Base-by-base conservation (phyloP, 768 basidiomycete genomes). In the Tylopilus balloui region DNA sequence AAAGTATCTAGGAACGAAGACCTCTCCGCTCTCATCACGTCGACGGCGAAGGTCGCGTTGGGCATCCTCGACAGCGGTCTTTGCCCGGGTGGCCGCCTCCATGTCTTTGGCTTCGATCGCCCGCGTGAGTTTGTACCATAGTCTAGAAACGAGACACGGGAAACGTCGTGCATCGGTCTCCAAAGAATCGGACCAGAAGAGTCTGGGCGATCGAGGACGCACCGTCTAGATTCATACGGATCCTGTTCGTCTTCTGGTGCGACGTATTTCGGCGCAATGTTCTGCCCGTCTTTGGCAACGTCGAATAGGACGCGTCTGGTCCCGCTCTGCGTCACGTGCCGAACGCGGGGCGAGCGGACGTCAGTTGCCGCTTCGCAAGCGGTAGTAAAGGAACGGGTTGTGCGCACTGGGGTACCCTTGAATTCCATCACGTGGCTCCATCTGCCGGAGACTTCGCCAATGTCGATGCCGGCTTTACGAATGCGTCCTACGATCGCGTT, bases 341-440 rank as follows among this genome's bases (percentile, higher is more conserved):
- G 34, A 34, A 4, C 6, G 41, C 27, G 27, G n/a, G 11, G 21
- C 9, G 29, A 13, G 23, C 10, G 7, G 42, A 12, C 14, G 43
- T 34, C 23, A 32, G 31, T n/a, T 23, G 23, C 0, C 1, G 13
- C n/a, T 13, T 28, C 21, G 39, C 10, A 3, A n/a, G 6, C 17
- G 45, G 13, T 10, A 17, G 3, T 1, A 32, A 19, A 12, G 37
- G 9, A 25, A 23, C 5, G 29, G 28, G 24, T 15, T 10, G 10
- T 12, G 64, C 73, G 48, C 38, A 89, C 90, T 74, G 82, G 82
- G 50, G 69, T 64, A 45, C 76, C 74, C 71, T 84, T 88, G 66
- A 86, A 86, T 53, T 94, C 91, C 85, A 99, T 94, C 23, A 80
- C 64, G 56, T 87, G 81, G 64, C 83, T 90, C 96, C 96, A 99